Conservation (phyloP, 2,329 filamentous ascomycete genomes). For the Hymenoscyphus infarciens region DNA sequence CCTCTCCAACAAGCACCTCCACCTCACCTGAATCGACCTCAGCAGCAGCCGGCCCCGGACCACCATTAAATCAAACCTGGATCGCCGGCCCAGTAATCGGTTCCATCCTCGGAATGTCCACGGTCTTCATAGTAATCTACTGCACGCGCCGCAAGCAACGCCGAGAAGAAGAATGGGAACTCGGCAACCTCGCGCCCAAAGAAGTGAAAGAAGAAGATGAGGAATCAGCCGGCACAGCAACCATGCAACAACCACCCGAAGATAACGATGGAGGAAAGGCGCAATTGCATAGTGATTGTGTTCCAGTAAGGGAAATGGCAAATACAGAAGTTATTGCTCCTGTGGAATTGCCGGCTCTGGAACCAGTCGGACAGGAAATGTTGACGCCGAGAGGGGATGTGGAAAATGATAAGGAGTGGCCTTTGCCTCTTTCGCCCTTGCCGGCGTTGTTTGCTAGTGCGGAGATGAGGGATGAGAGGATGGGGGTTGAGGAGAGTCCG, state of each 20-base stretch:
- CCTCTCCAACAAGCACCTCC: neutral
- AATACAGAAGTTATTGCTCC: slow-evolving; percentile 22
- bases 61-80: slow-evolving; percentile 23
- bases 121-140: slow-evolving; percentile 29
- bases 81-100: slow-evolving; percentile 30
- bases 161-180: slow-evolving; percentile 16
- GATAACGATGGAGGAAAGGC: slow-evolving; percentile 16
- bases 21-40: slow-evolving; percentile 5
- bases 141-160: slow-evolving; percentile 26
- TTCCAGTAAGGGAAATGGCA: slow-evolving; percentile 22
- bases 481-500: slow-evolving; percentile 15
- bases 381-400: slow-evolving; percentile 17
- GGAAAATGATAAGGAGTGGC: slow-evolving; percentile 20
- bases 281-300: slow-evolving; percentile 24
- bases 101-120: slow-evolving; percentile 26
- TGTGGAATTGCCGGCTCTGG: slow-evolving; percentile 25
- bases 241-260: neutral
- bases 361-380: slow-evolving; percentile 29
- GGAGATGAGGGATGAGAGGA: slow-evolving; percentile 26
- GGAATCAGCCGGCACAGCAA: neutral
- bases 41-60: slow-evolving; percentile 1
- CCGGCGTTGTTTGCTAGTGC: slow-evolving; percentile 25
- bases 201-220: slow-evolving; percentile 13
- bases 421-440: slow-evolving; percentile 25
- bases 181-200: slow-evolving; percentile 6